Evolutionary conservation across 2,329 filamentous ascomycete species (phyloP), one percentile per base, ranked within the genome.

Genomic region (Xylaria arbuscula): DNA sequence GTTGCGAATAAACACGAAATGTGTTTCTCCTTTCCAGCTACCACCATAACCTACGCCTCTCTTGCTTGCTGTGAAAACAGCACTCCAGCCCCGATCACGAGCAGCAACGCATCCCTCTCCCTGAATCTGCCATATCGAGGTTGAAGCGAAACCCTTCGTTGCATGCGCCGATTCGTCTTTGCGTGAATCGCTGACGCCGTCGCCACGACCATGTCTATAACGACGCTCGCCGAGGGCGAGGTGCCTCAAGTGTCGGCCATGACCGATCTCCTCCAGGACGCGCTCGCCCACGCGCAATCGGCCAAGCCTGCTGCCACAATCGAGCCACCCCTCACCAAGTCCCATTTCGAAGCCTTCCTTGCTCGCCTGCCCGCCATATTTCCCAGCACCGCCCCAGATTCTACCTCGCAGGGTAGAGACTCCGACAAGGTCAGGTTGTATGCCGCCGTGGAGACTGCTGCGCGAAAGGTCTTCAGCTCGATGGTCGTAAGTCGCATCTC

Each of bases 371-470:
- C 80, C 24, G 74, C 77, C 34, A 77, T 83, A 15, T 82, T 86
- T n/a, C 80, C 78, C 64, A 80, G 50, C 67, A 72, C 60, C 67
- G 72, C 72, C 69, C 77, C 72, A 45, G 77, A 70, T 24, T 62
- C 71, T 32, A 57, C 63, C 34, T 69, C 74, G 15, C 76, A 78
- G 38, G 73, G 72, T 15, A 76, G 75, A 67, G 78, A 79, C n/a
- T 54, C 76, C 7, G 80, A 83, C 47, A 84, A 84, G 72, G 83
- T 75, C 67, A 86, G 87, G 53, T 89, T 90, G 72, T 89, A 89
- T 77, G 89, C 90, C 40, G 86, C 92, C 24, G 88, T 97, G 55
- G 96, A 98, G 80, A 94, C 92, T 19, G 94, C 93, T 11, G 92
- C 92, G 59, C 90, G 93, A 75, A 89, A 92, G 74, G 87, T 92